Percentiles rank a stretch among this genome's conserved stretches.
Evolutionary conservation across 2,329 filamentous ascomycete genomes (phyloP).

Genomic region (Trichoderma atrobrunneum): DNA sequence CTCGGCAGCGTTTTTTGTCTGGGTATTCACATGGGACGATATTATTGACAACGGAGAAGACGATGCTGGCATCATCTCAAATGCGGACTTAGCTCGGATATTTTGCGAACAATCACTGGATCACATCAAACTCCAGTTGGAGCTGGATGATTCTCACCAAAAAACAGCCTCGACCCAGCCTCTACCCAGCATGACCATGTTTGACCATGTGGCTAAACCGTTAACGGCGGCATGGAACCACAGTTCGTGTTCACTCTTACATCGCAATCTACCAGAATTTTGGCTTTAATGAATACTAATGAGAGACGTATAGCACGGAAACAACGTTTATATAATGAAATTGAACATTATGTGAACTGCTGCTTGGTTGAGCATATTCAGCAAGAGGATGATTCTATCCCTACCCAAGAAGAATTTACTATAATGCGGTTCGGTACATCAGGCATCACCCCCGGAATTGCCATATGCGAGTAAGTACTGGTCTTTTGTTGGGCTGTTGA

Average conservation of each 20-base stretch:
- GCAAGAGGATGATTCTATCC: neutral
- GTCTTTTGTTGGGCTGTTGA: neutral
- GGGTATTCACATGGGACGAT: conserved; percentile 13
- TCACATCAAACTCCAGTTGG: neutral
- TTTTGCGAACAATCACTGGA: conserved; percentile 9
- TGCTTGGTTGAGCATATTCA: neutral
- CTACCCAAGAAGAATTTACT: neutral
- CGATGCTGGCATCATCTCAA: neutral
- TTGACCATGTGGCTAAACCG: neutral
- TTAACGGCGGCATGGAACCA: neutral
- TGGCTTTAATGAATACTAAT: neutral
- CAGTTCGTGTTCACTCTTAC: neutral
- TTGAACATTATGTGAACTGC: conserved; percentile 1
- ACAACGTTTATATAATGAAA: neutral
- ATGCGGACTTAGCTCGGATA: neutral
- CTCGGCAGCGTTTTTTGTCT: neutral
- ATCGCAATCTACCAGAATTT: no score
- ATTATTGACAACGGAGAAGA: conserved; percentile 2
- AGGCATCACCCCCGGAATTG: conserved; percentile 1
- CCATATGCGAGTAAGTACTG: neutral
- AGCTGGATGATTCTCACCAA: neutral
- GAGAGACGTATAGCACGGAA: neutral
- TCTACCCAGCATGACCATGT: neutral
- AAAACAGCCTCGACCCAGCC: no score
- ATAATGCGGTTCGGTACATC: conserved; percentile 4